phyloP scores from a whole-genome alignment of 2,329 filamentous ascomycete species.

The Colletotrichum sp. region DNA sequence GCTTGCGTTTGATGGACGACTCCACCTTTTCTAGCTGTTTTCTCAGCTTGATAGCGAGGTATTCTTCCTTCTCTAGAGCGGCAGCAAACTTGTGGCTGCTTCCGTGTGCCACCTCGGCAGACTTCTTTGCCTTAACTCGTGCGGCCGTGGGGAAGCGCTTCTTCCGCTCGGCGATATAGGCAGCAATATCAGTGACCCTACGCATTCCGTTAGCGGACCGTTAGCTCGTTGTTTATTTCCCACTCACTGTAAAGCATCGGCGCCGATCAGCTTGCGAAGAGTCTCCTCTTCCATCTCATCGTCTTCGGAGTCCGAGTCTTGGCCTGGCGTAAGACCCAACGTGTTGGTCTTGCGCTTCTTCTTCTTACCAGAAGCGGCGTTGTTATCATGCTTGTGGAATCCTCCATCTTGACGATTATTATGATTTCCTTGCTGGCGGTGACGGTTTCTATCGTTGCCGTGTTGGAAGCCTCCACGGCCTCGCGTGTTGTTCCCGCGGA shows the following conservation, averaged over 20 bases:
- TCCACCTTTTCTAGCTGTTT: conserved; percentile 74
- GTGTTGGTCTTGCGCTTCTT: conserved; percentile 77
- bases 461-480: conserved; percentile 41
- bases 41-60: conserved; percentile 66
- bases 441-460: conserved; percentile 23
- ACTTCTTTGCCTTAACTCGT: conserved; percentile 68
- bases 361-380: conserved; percentile 61
- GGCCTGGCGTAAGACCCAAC: conserved; percentile 72
- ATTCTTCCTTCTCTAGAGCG: conserved; percentile 61
- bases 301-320: conserved; percentile 68
- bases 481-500: conserved; percentile 17
- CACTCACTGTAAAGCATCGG: conserved; percentile 60
- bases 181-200: conserved; percentile 72
- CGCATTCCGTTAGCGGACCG: not conserved
- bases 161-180: conserved; percentile 82
- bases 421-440: conserved; percentile 44
- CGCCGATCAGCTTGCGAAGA: conserved; percentile 59
- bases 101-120: conserved; percentile 39
- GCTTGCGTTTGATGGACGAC: conserved; percentile 71
- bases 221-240: not conserved
- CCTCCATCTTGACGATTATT: conserved; percentile 31
- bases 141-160: conserved; percentile 81
- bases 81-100: conserved; percentile 20
- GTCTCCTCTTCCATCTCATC: conserved; percentile 76
- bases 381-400: conserved; percentile 34